Evolutionary conservation across 305 asterid genomes (phyloP).

Genomic region (Petunia hybrid): DNA sequence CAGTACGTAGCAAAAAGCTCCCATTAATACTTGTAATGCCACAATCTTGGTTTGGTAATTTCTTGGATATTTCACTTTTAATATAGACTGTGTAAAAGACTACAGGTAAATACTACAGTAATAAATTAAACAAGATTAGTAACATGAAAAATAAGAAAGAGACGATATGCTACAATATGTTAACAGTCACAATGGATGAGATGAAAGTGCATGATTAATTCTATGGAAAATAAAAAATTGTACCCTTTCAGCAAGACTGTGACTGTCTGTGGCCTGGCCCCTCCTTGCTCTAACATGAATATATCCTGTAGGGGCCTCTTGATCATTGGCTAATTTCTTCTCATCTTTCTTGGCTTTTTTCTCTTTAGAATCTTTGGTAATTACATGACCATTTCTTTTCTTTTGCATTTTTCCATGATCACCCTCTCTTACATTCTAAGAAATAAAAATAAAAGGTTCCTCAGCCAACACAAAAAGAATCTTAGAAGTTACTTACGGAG

Average conservation of each 20-base stretch:
- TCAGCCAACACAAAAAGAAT: neutral
- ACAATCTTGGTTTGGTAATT: neutral
- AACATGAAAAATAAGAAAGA: neutral
- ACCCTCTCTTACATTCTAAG: conserved; percentile 25
- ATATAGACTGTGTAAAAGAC: neutral
- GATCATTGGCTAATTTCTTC: conserved; percentile 25
- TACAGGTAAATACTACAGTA: neutral
- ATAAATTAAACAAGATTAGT: too few relatives aligned
- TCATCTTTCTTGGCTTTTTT: conserved; percentile 32
- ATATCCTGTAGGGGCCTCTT: conserved; percentile 58
- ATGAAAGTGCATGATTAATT: neutral
- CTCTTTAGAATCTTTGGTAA: conserved; percentile 30
- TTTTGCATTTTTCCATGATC: conserved; percentile 38
- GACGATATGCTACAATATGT: neutral
- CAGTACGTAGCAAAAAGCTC: neutral
- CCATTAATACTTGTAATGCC: neutral
- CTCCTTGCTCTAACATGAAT: conserved; percentile 89
- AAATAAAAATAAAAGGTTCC: neutral
- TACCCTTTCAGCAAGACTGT: conserved; percentile 70
- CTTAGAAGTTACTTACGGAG: neutral
- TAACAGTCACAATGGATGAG: neutral
- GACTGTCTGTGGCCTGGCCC: conserved; percentile 94
- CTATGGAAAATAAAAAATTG: neutral
- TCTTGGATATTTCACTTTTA: neutral
- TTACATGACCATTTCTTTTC: conserved; percentile 27